phyloP scores from a whole-genome alignment of 129 eudicot species.

The Flaveria ramosissima region DNA sequence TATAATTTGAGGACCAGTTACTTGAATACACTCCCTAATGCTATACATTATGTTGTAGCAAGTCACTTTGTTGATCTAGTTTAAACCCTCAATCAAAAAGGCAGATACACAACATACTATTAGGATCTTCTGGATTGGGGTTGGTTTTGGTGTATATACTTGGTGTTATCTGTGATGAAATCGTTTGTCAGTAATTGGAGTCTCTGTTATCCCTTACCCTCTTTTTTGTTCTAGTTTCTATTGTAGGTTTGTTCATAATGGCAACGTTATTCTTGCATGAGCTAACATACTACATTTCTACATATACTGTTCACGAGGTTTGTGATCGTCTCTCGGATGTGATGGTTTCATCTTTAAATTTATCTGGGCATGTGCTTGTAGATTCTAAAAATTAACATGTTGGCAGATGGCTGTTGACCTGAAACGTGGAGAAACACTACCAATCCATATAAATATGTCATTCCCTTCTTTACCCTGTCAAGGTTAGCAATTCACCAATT shows the following conservation, averaged over 20 bases:
- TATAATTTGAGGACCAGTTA: no score
- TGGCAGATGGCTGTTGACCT: constrained; percentile 92
- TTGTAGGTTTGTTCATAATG: constrained; percentile 85
- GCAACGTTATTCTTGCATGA: constrained; percentile 86
- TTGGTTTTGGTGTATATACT: background rate
- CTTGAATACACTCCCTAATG: background rate
- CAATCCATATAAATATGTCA: constrained; percentile 91
- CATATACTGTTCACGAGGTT: constrained; percentile 90
- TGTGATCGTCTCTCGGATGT: background rate
- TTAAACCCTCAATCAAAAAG: background rate
- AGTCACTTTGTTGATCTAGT: background rate
- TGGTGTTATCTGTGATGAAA: background rate
- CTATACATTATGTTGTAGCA: background rate
- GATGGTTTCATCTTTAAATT: background rate
- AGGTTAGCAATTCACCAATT: constrained; percentile 49
- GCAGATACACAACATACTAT: background rate
- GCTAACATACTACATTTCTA: constrained; percentile 74
- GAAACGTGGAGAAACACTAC: constrained; percentile 97
- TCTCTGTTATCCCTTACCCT: background rate
- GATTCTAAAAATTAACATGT: constrained; percentile 17
- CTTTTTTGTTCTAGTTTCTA: constrained; percentile 54
- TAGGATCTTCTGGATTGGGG: constrained; percentile 5
- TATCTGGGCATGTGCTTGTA: background rate
- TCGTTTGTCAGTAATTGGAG: constrained; percentile 22
- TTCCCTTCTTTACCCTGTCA: constrained; percentile 96